phyloP scores from a whole-genome alignment of 352 stramenopile genomes.

The Bremia lactucae region DNA sequence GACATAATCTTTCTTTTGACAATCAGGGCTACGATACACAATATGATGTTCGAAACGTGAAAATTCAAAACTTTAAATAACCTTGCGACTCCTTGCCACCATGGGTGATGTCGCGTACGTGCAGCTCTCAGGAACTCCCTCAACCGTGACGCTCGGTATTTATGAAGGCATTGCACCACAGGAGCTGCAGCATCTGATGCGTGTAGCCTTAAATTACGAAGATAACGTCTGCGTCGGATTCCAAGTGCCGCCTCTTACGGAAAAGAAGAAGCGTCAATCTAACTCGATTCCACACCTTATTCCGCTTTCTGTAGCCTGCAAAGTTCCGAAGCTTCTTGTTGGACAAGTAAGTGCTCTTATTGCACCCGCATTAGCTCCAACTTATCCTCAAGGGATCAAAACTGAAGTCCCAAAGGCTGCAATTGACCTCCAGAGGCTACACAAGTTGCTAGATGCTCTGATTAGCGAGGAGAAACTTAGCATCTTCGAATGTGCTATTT shows the following conservation, averaged over 20 bases:
- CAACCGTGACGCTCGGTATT: slow-evolving; percentile 30
- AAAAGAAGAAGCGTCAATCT: slow-evolving; percentile 3
- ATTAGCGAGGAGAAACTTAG: slow-evolving; percentile 29
- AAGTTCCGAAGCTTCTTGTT: slow-evolving; percentile 31
- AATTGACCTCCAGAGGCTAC: slow-evolving; percentile 9
- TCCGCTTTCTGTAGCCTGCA: slow-evolving; percentile 49
- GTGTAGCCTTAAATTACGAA: slow-evolving; percentile 15
- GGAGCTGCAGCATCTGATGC: slow-evolving; percentile 39
- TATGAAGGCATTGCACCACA: slow-evolving; percentile 36
- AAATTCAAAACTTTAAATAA: too few relatives aligned
- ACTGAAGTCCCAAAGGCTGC: neutral
- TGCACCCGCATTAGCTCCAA: neutral
- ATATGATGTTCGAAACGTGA: too few relatives aligned
- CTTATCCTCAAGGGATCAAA: neutral
- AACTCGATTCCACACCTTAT: slow-evolving; percentile 23
- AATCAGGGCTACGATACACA: too few relatives aligned
- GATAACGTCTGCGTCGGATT: slow-evolving; percentile 28
- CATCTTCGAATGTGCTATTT: slow-evolving; percentile 34
- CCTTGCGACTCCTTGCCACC: too few relatives aligned
- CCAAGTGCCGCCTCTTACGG: slow-evolving; percentile 11
- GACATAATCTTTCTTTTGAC: slow-evolving; percentile 5
- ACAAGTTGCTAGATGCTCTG: slow-evolving; percentile 27
- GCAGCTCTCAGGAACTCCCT: slow-evolving; percentile 15
- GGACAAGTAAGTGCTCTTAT: slow-evolving; percentile 21
- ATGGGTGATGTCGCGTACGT: slow-evolving; percentile 24